Base-by-base conservation (phyloP, 2,329 filamentous ascomycete species). In the Rutstroemia sp. region DNA sequence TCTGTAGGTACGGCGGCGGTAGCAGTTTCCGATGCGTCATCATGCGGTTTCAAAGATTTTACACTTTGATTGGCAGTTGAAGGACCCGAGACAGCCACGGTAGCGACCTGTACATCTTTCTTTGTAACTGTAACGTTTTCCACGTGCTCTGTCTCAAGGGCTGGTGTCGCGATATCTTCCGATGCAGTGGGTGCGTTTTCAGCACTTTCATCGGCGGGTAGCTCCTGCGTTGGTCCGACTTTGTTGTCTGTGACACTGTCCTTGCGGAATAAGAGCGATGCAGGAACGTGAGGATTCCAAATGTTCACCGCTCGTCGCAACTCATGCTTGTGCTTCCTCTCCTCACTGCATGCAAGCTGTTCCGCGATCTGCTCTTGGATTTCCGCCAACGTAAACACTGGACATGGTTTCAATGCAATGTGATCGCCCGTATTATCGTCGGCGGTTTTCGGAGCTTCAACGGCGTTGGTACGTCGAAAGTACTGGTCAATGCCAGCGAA, bases 241-340 rank as follows among this genome's bases (percentile, higher is more conserved):
- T 30, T 30, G 27, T 30, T 30, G 27, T 30, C 27, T 30, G 27
- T 30, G 27, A 30, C 27, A 30, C 27, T 30, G 27, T 30, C 42
- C 42, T 19, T 45, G 10, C 42, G n/a, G 19, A 45, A 45, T 19
- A 45, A 5, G 19, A 45, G 10, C 42, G n/a, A 19, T 19, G 42
- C 42, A 17, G 42, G 42, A 45, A 45, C 42, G 19, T 45, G n/a
- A 12, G 42, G 42, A 21, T 54, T 47, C 52, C 52, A 54, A 21
- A 54, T 54, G 30, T 54, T 54, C 2, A 54, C 45, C 23, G 52
- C 52, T 1, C 52, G 17, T 19, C 30, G 39, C 10, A 21, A 23
- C 17, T 54, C 52, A 48, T 54, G 52, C 21, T 54, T 54, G 21
- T 45, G 30, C 30, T 37, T 48, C 8, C 52, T 25, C 21, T 54